Base-by-base conservation (phyloP, 2,329 filamentous ascomycete species). In the Fusarium proliferatum region DNA sequence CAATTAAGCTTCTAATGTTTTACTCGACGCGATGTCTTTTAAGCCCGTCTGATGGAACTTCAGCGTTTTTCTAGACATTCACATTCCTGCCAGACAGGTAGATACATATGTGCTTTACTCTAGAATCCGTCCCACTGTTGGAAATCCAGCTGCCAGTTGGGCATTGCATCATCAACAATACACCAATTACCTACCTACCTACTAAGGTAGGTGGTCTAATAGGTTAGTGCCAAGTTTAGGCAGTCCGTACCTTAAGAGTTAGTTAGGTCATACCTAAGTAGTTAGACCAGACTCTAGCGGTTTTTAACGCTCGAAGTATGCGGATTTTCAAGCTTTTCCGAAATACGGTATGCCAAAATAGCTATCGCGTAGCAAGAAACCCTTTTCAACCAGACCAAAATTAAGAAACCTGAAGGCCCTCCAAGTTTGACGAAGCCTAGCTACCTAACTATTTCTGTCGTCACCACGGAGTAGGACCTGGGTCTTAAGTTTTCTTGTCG, bases 131-230 rank as follows among this genome's bases (percentile, higher is more conserved):
- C 28, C 28, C 17, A n/a, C 41, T 13, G 21, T 43, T 26, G 9
- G 11, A 45, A 19, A 21, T 57, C 15, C 21, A 51, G 45, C 49
- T 41, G 38, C 34, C 33, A 55, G 28, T 28, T 58, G 58, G 52
- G 53, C 59, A 64, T 69, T 59, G 12, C 52, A 39, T 68, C 64
- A 53, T 64, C 52, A 55, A 55, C 39, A 19, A 30, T 58, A 34
- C 21, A 38, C 38, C 21, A 30, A 12, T 38, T 36, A 30, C 28
- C 28, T 30, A 30, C 19, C 45, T 34, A 34, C 33, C 12, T 16
- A 19, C 41, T 45, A 45, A 45, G 42, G 42, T 12, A 45, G n/a
- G 42, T 45, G n/a, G 23, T 45, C 42, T 45, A 19, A 42, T 34
- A 17, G n/a, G 42, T 45, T 26, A 8, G 42, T 26, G 12, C 30